Evolutionary conservation across 768 basidiomycete species (phyloP).

Genomic region (Cubamyces sp.): DNA sequence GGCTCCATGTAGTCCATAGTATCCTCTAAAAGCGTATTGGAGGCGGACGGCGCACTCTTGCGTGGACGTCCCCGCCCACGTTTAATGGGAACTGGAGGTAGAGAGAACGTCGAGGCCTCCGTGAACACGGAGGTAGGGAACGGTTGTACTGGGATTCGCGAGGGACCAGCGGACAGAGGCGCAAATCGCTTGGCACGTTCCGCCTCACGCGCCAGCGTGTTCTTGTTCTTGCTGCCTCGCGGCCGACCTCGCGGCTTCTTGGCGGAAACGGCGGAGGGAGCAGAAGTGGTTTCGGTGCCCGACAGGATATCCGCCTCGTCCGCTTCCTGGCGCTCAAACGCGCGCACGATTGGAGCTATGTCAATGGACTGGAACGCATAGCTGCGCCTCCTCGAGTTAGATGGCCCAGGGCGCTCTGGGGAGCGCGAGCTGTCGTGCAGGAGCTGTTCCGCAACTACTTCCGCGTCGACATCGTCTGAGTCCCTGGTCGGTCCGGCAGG

Average conservation of each 20-base stretch:
- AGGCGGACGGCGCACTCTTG: constrained; percentile 11
- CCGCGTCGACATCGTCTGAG: background rate
- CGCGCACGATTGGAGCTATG: background rate
- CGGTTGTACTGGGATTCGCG: background rate
- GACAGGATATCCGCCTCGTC: background rate
- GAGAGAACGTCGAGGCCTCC: background rate
- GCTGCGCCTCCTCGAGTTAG: background rate
- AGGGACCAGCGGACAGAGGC: background rate
- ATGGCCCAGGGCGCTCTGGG: background rate
- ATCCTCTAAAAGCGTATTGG: background rate
- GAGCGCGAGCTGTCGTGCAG: background rate
- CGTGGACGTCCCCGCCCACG: constrained; percentile 12
- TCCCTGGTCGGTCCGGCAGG: background rate
- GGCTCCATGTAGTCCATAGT: constrained; percentile 15
- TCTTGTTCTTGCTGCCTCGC: constrained; percentile 20
- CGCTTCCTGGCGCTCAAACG: constrained; percentile 2
- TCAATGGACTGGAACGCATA: constrained; percentile 6
- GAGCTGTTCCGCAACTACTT: background rate
- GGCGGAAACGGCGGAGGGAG: background rate
- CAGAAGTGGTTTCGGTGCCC: background rate
- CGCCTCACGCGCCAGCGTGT: constrained; percentile 12
- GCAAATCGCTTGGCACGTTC: background rate
- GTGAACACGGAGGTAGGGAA: background rate
- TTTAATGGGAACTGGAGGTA: constrained; percentile 9
- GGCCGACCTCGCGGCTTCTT: constrained; percentile 9